phyloP scores from a whole-genome alignment of 306 rosid species.

The Medicago ruthenica region DNA sequence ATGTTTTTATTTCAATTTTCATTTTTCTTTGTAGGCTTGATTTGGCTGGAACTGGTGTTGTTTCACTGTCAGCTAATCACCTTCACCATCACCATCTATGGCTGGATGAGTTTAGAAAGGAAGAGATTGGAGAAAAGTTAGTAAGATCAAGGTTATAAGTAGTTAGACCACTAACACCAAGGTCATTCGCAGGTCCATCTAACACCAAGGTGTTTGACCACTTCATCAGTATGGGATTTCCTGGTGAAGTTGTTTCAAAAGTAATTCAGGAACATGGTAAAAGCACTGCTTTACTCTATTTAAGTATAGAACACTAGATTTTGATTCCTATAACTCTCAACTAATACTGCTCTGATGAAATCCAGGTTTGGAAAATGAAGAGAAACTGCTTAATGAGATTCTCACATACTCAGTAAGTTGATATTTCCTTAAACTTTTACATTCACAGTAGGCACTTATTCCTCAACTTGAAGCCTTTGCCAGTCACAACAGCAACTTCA shows the following conservation, averaged over 20 bases:
- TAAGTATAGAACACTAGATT: background rate
- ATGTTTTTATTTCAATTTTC: no score
- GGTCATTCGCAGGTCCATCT: slow-evolving; percentile 70
- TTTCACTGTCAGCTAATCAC: no score
- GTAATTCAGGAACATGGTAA: slow-evolving; percentile 83
- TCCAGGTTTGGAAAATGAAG: slow-evolving; percentile 81
- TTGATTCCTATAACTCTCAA: slow-evolving; percentile 21
- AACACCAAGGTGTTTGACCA: slow-evolving; percentile 66
- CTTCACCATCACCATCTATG: no score
- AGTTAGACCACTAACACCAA: no score
- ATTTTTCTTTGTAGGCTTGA: no score
- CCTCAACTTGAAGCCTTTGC: no score
- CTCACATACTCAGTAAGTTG: slow-evolving; percentile 78
- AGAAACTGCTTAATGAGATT: slow-evolving; percentile 72
- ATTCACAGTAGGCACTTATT: no score
- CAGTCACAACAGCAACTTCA: no score
- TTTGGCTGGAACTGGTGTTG: no score
- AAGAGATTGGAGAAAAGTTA: no score
- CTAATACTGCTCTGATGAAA: slow-evolving; percentile 46
- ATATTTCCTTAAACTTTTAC: slow-evolving; percentile 37
- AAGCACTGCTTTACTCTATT: slow-evolving; percentile 42
- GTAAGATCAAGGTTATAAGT: no score
- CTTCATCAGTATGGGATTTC: slow-evolving; percentile 84
- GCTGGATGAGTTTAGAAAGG: no score
- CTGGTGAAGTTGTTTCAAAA: slow-evolving; percentile 70